These are phyloP conservation scores for Entamoeba invadens DNA, from an alignment of 208 protist species.

Conservation along the genomic window DNA sequence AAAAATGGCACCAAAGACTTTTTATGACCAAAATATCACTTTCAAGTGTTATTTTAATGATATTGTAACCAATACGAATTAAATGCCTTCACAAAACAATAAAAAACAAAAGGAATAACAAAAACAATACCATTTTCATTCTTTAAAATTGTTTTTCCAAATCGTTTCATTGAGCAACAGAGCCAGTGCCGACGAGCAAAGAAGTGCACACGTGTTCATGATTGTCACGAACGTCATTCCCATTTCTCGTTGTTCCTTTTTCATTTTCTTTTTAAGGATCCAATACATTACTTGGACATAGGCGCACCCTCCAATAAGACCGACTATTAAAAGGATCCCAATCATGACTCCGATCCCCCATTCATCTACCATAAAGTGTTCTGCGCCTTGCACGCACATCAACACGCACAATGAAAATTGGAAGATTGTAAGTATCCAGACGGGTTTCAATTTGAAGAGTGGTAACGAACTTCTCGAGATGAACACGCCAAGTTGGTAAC, in stretches of 20 bases:
- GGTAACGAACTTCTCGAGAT: background rate
- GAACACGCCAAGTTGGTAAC: background rate
- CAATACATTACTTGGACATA: conserved; percentile 1
- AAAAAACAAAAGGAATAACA: background rate
- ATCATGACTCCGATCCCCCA: background rate
- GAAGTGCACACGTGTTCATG: background rate
- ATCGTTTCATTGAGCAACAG: background rate
- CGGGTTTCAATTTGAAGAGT: background rate
- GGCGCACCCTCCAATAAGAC: background rate
- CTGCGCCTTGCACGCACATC: background rate
- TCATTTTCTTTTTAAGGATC: background rate
- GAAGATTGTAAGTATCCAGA: background rate
- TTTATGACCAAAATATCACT: no score
- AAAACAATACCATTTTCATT: background rate
- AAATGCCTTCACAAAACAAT: no score
- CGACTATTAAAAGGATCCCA: background rate
- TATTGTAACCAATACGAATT: no score
- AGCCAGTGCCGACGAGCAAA: background rate
- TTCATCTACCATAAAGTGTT: background rate
- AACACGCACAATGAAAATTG: background rate
- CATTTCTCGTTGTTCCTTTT: background rate
- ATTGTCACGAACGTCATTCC: background rate
- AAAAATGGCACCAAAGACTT: no score
- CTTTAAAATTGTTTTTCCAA: background rate
- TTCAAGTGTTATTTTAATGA: no score